phyloP scores from a whole-genome alignment of 1,284 basidiomycete species.

The Thecaphora frezii region DNA sequence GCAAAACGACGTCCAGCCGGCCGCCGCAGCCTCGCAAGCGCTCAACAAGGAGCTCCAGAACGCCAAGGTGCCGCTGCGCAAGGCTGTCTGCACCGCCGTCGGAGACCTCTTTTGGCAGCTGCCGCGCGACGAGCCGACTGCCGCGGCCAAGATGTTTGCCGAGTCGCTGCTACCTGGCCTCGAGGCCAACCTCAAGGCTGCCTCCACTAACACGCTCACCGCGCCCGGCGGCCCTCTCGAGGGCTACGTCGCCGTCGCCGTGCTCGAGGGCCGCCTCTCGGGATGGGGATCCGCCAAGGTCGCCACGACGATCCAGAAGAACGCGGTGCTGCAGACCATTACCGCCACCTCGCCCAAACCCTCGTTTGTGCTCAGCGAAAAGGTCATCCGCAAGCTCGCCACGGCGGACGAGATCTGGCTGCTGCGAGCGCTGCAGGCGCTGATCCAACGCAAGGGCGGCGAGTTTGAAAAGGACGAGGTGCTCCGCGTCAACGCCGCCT shows the following conservation, averaged over 20 bases:
- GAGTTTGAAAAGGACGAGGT: conserved; percentile 24
- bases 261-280: conserved; percentile 31
- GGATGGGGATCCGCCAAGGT: conserved; percentile 32
- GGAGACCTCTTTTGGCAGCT: conserved; percentile 40
- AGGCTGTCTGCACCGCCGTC: conserved; percentile 36
- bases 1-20: conserved; percentile 10
- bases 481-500: conserved; percentile 19
- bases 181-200: conserved; percentile 44
- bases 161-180: conserved; percentile 47
- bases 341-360: conserved; percentile 41
- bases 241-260: conserved; percentile 46
- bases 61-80: conserved; percentile 41
- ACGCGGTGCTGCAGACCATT: conserved; percentile 32
- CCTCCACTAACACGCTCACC: conserved; percentile 45
- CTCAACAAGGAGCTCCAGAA: conserved; percentile 47
- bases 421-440: conserved; percentile 27
- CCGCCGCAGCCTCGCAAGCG: conserved; percentile 23
- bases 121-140: conserved; percentile 5
- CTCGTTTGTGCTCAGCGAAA: conserved; percentile 54
- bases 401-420: conserved; percentile 44
- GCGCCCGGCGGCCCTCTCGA: conserved; percentile 49
- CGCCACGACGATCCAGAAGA: conserved; percentile 17
- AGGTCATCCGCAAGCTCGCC: conserved; percentile 48
- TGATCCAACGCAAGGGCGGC: conserved; percentile 11
- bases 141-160: conserved; percentile 29